A percentile compares a stretch with the other conserved stretches of the same genome.
These are phyloP conservation scores for Pseudonitzschia multiseries DNA, from an alignment of 108 stramenopile species.

Conservation along the genomic window DNA sequence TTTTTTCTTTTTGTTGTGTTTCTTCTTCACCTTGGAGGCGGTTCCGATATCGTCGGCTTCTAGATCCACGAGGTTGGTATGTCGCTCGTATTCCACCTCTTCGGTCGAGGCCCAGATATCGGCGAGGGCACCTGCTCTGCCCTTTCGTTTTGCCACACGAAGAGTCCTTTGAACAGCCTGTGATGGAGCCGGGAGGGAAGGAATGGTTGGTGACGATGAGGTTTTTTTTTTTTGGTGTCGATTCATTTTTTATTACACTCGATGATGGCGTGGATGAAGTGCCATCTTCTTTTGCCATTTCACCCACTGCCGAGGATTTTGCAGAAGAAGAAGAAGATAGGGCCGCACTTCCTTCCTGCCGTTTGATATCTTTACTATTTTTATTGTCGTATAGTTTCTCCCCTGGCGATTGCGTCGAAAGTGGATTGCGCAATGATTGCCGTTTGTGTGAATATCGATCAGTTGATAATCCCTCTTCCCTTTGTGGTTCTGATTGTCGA, in stretches of 20 bases:
- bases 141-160: background rate
- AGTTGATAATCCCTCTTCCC: slow-evolving; percentile 10
- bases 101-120: slow-evolving; percentile 89
- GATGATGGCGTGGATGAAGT: background rate
- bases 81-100: slow-evolving; percentile 74
- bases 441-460: slow-evolving; percentile 2
- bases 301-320: background rate
- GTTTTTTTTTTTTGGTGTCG: background rate
- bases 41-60: slow-evolving; percentile 41
- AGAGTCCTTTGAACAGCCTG: slow-evolving; percentile 50
- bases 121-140: slow-evolving; percentile 24
- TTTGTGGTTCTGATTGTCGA: slow-evolving; percentile 30
- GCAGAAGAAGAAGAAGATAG: background rate
- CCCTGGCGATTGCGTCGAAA: slow-evolving; percentile 1
- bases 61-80: slow-evolving; percentile 49
- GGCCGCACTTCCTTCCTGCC: too few species aligned
- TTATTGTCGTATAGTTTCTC: slow-evolving; percentile 5
- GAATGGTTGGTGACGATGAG: slow-evolving; percentile 15
- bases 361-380: background rate
- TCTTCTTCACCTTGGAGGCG: slow-evolving; percentile 19
- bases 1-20: slow-evolving; percentile 20
- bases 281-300: background rate
- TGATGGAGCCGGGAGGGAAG: slow-evolving; percentile 61
- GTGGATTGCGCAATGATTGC: slow-evolving; percentile 6
- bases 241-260: background rate